A percentile compares a stretch with the other conserved stretches of the same genome.
phyloP scores from a whole-genome alignment of 1,139 yeast genomes.

The Suhomyces bribrorum region DNA sequence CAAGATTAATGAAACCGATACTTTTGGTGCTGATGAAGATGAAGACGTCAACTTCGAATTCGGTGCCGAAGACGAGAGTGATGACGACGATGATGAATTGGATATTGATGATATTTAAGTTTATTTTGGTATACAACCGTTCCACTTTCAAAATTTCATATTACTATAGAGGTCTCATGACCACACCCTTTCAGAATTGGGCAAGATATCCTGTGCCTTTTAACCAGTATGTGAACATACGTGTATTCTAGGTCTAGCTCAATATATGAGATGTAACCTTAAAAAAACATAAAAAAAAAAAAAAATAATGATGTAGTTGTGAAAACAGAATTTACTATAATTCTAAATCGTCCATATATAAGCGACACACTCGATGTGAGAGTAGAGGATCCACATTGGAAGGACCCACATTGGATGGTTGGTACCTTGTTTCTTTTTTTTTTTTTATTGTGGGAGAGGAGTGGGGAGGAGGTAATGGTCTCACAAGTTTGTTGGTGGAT shows the following conservation, averaged over 20 bases:
- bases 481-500: too few species aligned
- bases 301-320: too few species aligned
- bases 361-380: too few species aligned
- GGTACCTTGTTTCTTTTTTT: neutral
- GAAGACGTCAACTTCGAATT: conserved; percentile 98
- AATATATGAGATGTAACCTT: neutral
- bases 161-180: neutral
- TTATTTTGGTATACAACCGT: too few species aligned
- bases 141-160: neutral
- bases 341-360: too few species aligned
- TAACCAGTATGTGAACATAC: neutral
- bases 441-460: too few species aligned
- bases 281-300: too few species aligned
- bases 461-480: too few species aligned
- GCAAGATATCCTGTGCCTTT: too few species aligned
- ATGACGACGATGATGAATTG: conserved; percentile 64
- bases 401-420: neutral
- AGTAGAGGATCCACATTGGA: too few species aligned
- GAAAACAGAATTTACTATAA: too few species aligned
- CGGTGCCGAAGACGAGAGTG: conserved; percentile 89
- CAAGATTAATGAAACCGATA: conserved; percentile 95
- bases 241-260: neutral
- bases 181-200: too few species aligned
- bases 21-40: conserved; percentile 94
- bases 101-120: conserved; percentile 81